Base-by-base conservation (phyloP, 192 early-diverging fungal species). In the Mortierella antarctica region DNA sequence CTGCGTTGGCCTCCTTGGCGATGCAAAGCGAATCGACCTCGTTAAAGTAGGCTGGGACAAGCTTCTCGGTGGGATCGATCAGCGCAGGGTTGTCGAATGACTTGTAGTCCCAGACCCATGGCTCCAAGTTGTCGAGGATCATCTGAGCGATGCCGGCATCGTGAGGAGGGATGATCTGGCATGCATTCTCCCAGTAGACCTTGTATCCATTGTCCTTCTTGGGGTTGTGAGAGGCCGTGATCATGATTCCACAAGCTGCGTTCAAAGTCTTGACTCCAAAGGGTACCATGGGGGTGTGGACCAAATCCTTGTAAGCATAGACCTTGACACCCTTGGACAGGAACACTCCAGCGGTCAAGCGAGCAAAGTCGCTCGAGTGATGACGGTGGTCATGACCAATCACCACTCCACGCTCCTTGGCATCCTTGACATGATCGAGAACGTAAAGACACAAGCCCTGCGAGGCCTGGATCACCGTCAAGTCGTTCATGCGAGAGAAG, bases 381-480 rank as follows among this genome's bases (percentile, higher is more conserved):
- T 96, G 90, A n/a, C 97, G 91, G 83, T 97, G 96, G 83, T 98
- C 97, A 73, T 97, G 93, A 48, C 95, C 96, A 57, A 98, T 88
- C 11, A 98, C 96, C 17, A 98, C 88, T 50, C 96, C 95, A 61
- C 88, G 89, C n/a, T 71, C 71, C 65, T 79, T 82, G 20, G 91
- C 91, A 55, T 89, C 66, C 45, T 84, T 69, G 8, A 92, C 89
- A 40, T 82, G 72, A 64, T 86, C 80, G 21, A 87, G 81, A 6
- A 95, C 87, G 73, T 94, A 96, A 5, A 83, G 84, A 13, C 88
- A 88, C 49, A 96, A 82, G 20, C 96, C 95, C 87, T 98, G 97
- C 11, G 93, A 90, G 20, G 97, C 95, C 72, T 96, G 94, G 63
- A 97, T 94, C 41, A 98, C 96, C 1, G 96, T 97, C 68, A 97